Conservation (phyloP, 768 basidiomycete species). For the Lentinula lateritia region DNA sequence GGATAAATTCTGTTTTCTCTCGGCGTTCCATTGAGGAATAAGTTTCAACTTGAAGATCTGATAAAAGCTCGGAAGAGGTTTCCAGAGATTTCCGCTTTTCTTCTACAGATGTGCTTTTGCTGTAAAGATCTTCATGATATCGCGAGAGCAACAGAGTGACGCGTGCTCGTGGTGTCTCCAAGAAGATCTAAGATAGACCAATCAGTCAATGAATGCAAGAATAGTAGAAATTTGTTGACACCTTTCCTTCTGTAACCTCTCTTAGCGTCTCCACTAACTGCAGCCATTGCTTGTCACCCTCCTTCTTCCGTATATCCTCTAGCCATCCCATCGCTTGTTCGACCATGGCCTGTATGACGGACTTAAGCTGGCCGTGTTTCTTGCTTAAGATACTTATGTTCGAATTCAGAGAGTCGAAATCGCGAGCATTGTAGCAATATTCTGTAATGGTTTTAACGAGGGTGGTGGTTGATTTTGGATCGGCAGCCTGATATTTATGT, state of each 20-base stretch:
- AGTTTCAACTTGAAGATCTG: constrained; percentile 96
- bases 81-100: constrained; percentile 58
- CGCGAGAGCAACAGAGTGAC: constrained; percentile 84
- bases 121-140: constrained; percentile 73
- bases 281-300: constrained; percentile 75
- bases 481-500: constrained; percentile 66
- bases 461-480: constrained; percentile 85
- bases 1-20: constrained; percentile 97
- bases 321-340: constrained; percentile 83
- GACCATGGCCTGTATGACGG: constrained; percentile 85
- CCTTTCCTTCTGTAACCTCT: constrained; percentile 95
- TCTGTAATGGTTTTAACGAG: constrained; percentile 71
- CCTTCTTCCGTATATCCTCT: constrained; percentile 61
- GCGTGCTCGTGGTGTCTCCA: constrained; percentile 94
- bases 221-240: constrained; percentile 23
- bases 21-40: constrained; percentile 97
- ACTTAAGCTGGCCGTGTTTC: constrained; percentile 97
- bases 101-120: constrained; percentile 35
- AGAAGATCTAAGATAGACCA: constrained; percentile 64
- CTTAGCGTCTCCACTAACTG: constrained; percentile 87
- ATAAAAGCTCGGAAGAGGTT: constrained; percentile 86
- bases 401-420: constrained; percentile 67
- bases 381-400: constrained; percentile 72
- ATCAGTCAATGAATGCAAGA: background rate
- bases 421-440: constrained; percentile 65